Evolutionary conservation across 768 basidiomycete species (phyloP), one percentile per base, ranked within the genome.

Genomic region (Chalciporus pseudorubinellus): DNA sequence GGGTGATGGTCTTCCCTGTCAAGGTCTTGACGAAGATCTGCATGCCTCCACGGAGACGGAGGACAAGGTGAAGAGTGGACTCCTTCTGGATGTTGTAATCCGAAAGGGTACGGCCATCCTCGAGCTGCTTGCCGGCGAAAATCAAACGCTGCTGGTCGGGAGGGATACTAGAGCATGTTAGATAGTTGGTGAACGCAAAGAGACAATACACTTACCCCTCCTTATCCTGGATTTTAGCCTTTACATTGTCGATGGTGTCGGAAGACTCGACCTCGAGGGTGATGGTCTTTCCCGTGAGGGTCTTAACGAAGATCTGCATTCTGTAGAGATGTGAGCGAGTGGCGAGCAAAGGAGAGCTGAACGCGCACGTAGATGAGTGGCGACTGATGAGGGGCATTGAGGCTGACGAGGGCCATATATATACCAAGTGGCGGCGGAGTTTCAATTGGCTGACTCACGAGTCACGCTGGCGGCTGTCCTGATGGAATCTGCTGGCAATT

Each of bases 51-150:
- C 91, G 87, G n/a, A 95, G 83, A 70, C 92, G 89, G 26, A 95
- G 82, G 21, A 94, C 91, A 0, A 62, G 81, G 63, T 95, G 93
- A 47, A 95, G 86, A 34, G 92, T 95, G 0, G 87, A 90, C 74
- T 95, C 92, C 76, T 95, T 95, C 81, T 95, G 93, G 60, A 95
- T 94, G 68, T 93, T 92, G 68, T 92, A 92, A 59, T 90, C 89
- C 8, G 87, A 89, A 1, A 92, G 77, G 4, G 89, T 95, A 44
- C 93, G 85, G 4, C 94, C 94, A 63, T 97, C 94, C 69, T 95
- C 93, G 22, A 97, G 82, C 69, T 95, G 93, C 74, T 95, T 95
- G 53, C 93, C 93, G 41, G 93, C 93, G 57, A 95, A 95, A 76
- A 95, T 95, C n/a, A 95, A 74, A 56, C 94, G 92, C 66, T 95